Percentiles rank a stretch among this genome's conserved stretches.
Evolutionary conservation across 2,329 filamentous ascomycete species (phyloP).

Genomic region (Byssochlamys sp.): DNA sequence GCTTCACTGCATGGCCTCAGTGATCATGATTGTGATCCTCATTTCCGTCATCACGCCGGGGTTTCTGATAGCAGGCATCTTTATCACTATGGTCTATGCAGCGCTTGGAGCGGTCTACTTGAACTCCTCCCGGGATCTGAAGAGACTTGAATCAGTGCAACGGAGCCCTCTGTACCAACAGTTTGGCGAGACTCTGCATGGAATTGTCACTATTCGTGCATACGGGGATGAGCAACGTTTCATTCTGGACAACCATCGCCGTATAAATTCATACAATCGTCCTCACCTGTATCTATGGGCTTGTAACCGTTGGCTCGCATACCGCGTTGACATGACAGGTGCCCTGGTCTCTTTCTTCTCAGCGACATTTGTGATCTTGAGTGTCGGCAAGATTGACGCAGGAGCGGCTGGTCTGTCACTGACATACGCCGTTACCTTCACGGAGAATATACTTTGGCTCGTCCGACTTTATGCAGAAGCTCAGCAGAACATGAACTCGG

Average conservation of each 20-base stretch:
- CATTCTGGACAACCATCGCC: constrained; percentile 76
- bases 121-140: constrained; percentile 84
- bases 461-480: constrained; percentile 88
- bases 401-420: constrained; percentile 87
- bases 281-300: constrained; percentile 97
- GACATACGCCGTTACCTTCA: constrained; percentile 93
- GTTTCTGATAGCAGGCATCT: constrained; percentile 75
- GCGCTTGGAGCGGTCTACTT: constrained; percentile 81
- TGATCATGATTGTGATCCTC: constrained; percentile 75
- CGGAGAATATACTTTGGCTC: constrained; percentile 92
- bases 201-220: constrained; percentile 91
- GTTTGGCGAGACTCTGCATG: constrained; percentile 88
- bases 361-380: constrained; percentile 79
- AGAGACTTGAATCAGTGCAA: constrained; percentile 87
- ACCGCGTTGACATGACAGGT: constrained; percentile 81
- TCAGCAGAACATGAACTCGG: constrained; percentile 99
- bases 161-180: constrained; percentile 94
- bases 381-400: constrained; percentile 72
- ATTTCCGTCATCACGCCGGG: constrained; percentile 83
- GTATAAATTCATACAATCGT: constrained; percentile 81
- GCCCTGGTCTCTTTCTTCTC: constrained; percentile 90
- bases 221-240: constrained; percentile 92
- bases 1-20: constrained; percentile 55
- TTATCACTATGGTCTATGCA: constrained; percentile 76
- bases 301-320: constrained; percentile 89